Evolutionary conservation across 148 eudicot species (phyloP), one percentile per base, ranked within the genome.

Genomic region (Cornus kousa): DNA sequence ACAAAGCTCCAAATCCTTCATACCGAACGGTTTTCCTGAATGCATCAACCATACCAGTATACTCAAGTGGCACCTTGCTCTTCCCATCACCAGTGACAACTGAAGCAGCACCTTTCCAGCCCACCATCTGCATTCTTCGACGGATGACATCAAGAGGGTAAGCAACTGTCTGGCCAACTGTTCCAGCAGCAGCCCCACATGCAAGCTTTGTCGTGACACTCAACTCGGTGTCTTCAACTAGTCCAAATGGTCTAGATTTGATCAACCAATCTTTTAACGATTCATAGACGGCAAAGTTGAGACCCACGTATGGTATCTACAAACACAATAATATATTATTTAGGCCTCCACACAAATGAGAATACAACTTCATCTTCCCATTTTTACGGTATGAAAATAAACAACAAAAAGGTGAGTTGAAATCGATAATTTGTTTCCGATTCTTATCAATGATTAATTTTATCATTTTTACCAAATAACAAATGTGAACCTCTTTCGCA

Each of bases 81-180:
- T 80, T 88, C 53, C 97, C 94, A 20, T 93, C 97, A 8, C 97
- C 97, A 35, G 87, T 86, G 37, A 95, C 80, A 66, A 95, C 88
- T 4, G 97, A 84, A 69, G 97, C 87, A 77, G 98, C 97, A 77
- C 72, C 91, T 85, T 89, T 95, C 98, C 97, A 95, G 57, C 98
- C 97, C 16, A 86, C 95, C 98, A 95, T 95, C 86, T 95, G 97
- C 98, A 95, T 95, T 84, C 98, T 87, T 81, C 98, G 86, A 39
- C 97, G 97, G 74, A 95, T 87, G 33, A 95, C 97, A 77, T 95
- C 97, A 74, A 93, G 90, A 71, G 98, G 98, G 77, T 95, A 95
- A 71, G 97, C 98, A 79, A 92, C 95, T 13, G 97, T 92, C 78
- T 94, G 97, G 72, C 97, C 97, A 67, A 91, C 86, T 40, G 98